Conservation (phyloP, 192 early-diverging fungal genomes). For the Paraglomus brasilianum region DNA sequence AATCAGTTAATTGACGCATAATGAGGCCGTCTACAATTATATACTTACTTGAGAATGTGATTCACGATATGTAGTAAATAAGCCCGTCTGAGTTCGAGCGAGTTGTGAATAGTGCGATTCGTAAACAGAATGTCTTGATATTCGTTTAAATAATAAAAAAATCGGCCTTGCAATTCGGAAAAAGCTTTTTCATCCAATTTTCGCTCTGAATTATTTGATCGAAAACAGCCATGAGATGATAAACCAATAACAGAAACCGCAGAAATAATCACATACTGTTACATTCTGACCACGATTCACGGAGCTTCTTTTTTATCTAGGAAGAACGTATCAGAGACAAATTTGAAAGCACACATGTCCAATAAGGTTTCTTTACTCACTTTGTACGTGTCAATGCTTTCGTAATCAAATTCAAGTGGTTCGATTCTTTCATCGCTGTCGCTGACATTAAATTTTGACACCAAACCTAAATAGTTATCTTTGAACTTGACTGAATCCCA, state of each 20-base stretch:
- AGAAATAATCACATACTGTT: neutral
- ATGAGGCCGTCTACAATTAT: neutral
- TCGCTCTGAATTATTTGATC: neutral
- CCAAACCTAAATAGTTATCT: slow-evolving; percentile 37
- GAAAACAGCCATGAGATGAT: too few relatives aligned
- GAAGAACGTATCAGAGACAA: neutral
- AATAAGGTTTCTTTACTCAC: neutral
- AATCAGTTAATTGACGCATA: slow-evolving; percentile 1
- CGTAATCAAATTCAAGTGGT: neutral
- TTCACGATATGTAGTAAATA: slow-evolving; percentile 88
- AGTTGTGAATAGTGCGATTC: slow-evolving; percentile 57
- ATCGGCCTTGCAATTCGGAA: slow-evolving; percentile 55
- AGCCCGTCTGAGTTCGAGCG: slow-evolving; percentile 65
- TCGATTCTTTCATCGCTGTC: neutral
- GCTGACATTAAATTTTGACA: slow-evolving; percentile 26
- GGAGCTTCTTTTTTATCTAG: slow-evolving; percentile 18
- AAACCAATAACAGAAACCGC: neutral
- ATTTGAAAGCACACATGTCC: neutral
- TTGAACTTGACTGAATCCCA: slow-evolving; percentile 37
- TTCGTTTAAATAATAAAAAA: slow-evolving; percentile 64
- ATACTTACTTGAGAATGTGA: slow-evolving; percentile 75
- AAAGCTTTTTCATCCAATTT: slow-evolving; percentile 30
- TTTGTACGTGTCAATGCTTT: neutral
- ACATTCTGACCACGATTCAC: slow-evolving; percentile 9
- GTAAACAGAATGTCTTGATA: slow-evolving; percentile 80